These are phyloP conservation scores for Atkinsonella hypoxylon DNA, from an alignment of 2,329 filamentous ascomycete species.

Conservation along the genomic window DNA sequence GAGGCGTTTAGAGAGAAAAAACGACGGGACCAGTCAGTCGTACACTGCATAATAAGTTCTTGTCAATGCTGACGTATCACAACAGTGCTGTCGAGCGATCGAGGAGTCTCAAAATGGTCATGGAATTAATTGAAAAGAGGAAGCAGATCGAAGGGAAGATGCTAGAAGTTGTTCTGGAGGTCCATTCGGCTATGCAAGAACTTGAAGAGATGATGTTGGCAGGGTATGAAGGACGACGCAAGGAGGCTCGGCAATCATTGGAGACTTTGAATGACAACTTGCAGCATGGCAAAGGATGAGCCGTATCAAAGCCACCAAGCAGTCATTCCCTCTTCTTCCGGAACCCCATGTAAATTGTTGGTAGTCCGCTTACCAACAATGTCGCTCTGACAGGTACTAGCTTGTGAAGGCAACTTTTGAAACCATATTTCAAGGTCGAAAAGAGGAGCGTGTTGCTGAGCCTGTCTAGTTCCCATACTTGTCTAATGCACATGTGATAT, in stretches of 20 bases:
- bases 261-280: constrained; percentile 1
- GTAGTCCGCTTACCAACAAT: neutral
- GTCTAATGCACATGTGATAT: constrained; percentile 13
- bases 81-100: constrained; percentile 11
- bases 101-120: constrained; percentile 10
- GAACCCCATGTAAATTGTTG: neutral
- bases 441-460: constrained; percentile 4
- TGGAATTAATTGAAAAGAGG: constrained; percentile 14
- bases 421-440: neutral
- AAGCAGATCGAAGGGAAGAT: constrained; percentile 17
- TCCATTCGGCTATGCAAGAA: constrained; percentile 11
- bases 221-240: constrained; percentile 17
- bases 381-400: no score
- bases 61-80: neutral
- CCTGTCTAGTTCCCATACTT: constrained; percentile 7
- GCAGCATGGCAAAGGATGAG: neutral
- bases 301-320: neutral
- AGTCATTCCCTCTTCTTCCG: neutral
- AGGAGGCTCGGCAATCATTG: constrained; percentile 11
- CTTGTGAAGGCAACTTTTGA: neutral
- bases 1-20: constrained; percentile 13
- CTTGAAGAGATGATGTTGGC: constrained; percentile 19
- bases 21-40: constrained; percentile 13
- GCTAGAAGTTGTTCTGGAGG: constrained; percentile 12
- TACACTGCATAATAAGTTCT: neutral